phyloP scores from a whole-genome alignment of 768 basidiomycete species.

The Naematelia aurantialba region DNA sequence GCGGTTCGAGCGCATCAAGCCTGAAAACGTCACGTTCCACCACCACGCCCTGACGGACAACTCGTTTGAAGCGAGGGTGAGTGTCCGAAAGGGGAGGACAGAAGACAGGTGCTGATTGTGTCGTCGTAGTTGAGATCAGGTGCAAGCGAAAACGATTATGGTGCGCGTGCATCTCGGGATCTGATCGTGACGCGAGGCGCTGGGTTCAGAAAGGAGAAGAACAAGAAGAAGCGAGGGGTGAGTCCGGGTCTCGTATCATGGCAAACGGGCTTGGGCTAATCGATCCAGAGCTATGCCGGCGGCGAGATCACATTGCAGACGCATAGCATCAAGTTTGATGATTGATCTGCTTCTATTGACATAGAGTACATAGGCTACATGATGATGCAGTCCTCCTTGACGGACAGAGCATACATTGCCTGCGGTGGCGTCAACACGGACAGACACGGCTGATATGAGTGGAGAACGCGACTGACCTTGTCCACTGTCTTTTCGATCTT shows the following conservation, averaged over 20 bases:
- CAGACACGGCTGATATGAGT: conserved; percentile 15
- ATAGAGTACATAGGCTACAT: conserved; percentile 41
- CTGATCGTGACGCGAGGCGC: conserved; percentile 89
- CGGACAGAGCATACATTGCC: conserved; percentile 49
- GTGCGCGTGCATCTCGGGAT: conserved; percentile 75
- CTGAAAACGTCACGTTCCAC: conserved; percentile 57
- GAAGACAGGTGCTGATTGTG: background rate
- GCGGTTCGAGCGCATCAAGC: conserved; percentile 77
- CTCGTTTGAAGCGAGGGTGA: conserved; percentile 73
- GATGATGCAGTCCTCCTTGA: conserved; percentile 82
- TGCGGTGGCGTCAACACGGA: conserved; percentile 14
- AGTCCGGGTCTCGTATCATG: conserved; percentile 13
- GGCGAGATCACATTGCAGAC: conserved; percentile 91
- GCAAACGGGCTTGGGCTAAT: background rate
- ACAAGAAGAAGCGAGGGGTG: conserved; percentile 91
- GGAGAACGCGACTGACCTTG: conserved; percentile 48
- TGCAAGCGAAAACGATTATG: conserved; percentile 74
- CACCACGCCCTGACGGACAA: conserved; percentile 64
- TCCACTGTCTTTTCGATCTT: conserved; percentile 91
- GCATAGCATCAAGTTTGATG: conserved; percentile 79
- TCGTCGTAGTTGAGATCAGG: conserved; percentile 53
- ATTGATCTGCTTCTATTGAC: too few relatives aligned
- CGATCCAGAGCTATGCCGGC: conserved; percentile 67
- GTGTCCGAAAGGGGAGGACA: conserved; percentile 23
- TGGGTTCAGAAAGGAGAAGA: conserved; percentile 97